Evolutionary conservation across 2,329 filamentous ascomycete genomes (phyloP).

Genomic region (Byssothecium circinans): DNA sequence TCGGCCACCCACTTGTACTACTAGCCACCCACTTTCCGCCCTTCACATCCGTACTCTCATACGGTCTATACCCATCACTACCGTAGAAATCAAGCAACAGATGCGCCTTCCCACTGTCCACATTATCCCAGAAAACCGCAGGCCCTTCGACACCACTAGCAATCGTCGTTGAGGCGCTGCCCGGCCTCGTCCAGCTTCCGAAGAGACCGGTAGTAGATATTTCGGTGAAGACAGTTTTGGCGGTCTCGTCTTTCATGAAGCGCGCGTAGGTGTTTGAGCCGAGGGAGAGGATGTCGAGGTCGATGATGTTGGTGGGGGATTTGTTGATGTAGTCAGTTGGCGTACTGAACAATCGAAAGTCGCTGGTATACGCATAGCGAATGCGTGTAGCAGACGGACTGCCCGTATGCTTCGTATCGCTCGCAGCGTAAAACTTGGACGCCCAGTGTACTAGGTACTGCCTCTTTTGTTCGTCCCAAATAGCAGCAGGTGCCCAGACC

Average conservation of each 20-base stretch:
- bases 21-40: slow-evolving; percentile 54
- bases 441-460: slow-evolving; percentile 56
- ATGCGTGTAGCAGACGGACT: slow-evolving; percentile 48
- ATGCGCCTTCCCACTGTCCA: slow-evolving; percentile 42
- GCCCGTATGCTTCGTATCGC: slow-evolving; percentile 55
- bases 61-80: slow-evolving; percentile 55
- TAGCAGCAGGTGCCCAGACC: slow-evolving; percentile 61
- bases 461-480: slow-evolving; percentile 53
- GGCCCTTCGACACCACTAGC: slow-evolving; percentile 34
- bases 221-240: slow-evolving; percentile 56
- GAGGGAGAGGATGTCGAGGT: slow-evolving; percentile 59
- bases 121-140: slow-evolving; percentile 39
- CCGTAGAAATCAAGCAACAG: slow-evolving; percentile 49
- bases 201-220: slow-evolving; percentile 53
- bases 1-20: slow-evolving; percentile 48
- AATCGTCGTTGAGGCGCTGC: slow-evolving; percentile 49
- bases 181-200: slow-evolving; percentile 55
- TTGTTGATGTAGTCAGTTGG: slow-evolving; percentile 57
- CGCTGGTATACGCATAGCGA: slow-evolving; percentile 58
- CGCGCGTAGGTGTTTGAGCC: slow-evolving; percentile 51
- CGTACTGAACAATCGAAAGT: slow-evolving; percentile 57
- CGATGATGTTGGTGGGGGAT: slow-evolving; percentile 54
- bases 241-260: slow-evolving; percentile 60
- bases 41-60: slow-evolving; percentile 49
- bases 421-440: slow-evolving; percentile 49